phyloP scores from a whole-genome alignment of 2,329 filamentous ascomycete genomes.

The Ceratocystis harringtonii region DNA sequence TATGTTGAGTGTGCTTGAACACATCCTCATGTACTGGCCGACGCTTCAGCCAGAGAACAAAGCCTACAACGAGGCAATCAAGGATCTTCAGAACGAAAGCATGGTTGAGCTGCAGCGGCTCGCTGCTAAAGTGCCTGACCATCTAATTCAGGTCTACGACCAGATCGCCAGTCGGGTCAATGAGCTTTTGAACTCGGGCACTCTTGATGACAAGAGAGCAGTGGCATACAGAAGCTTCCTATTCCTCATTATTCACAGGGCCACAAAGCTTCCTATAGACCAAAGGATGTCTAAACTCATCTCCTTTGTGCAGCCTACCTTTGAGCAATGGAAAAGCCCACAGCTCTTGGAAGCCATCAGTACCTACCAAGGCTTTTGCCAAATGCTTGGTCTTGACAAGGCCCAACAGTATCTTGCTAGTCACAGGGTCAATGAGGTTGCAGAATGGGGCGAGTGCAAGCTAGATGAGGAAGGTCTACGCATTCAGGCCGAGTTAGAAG shows the following conservation, averaged over 20 bases:
- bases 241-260: slow-evolving; percentile 86
- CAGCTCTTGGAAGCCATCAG: slow-evolving; percentile 53
- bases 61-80: slow-evolving; percentile 74
- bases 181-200: slow-evolving; percentile 58
- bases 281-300: slow-evolving; percentile 56
- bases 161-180: slow-evolving; percentile 71
- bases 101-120: slow-evolving; percentile 79
- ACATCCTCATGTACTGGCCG: slow-evolving; percentile 76
- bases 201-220: slow-evolving; percentile 65
- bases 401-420: slow-evolving; percentile 65
- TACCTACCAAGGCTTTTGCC: slow-evolving; percentile 65
- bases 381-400: slow-evolving; percentile 62
- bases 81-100: slow-evolving; percentile 71
- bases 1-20: slow-evolving; percentile 78
- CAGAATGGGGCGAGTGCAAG: slow-evolving; percentile 67
- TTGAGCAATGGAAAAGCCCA: slow-evolving; percentile 61
- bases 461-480: slow-evolving; percentile 67
- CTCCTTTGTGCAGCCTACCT: slow-evolving; percentile 69
- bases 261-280: slow-evolving; percentile 55
- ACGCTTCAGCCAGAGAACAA: slow-evolving; percentile 53
- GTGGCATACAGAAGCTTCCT: slow-evolving; percentile 81
- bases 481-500: slow-evolving; percentile 64
- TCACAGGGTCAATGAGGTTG: slow-evolving; percentile 56
- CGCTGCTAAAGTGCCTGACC: slow-evolving; percentile 79
- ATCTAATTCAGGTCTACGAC: slow-evolving; percentile 75